Evolutionary conservation across 352 stramenopile genomes (phyloP), one percentile per base, ranked within the genome.

Genomic region (Phytophthora rubi): DNA sequence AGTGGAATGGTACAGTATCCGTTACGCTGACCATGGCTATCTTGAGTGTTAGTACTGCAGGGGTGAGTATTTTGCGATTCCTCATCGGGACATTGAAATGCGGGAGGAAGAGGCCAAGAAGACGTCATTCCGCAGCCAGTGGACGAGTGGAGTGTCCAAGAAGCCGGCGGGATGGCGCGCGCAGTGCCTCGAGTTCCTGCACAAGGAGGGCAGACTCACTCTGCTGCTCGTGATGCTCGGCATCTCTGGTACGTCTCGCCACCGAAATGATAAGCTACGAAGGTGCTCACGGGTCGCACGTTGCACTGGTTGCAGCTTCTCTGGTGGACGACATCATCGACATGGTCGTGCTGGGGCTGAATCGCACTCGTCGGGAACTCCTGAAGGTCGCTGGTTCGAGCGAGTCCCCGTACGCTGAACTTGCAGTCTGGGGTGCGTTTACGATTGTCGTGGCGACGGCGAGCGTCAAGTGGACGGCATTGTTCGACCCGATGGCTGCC

Each of bases 151-250:
- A 1, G 75, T 83, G 12, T 72, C 71, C 6, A 80, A 75, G 39
- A 74, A 78, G 56, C 64, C 72, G 21, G 56, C 59, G 21, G 53
- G 63, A 35, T 89, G 69, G 49, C 79, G 77, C 23, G 62, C 69
- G 6, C 55, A 48, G 1, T 80, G 77, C n/a, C 35, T 81, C 6
- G 69, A 81, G n/a, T 57, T 85, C 16, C 47, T 87, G 28, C 59
- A 70, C 6, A 90, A 89, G 65, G 79, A 90, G 59, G 82, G 80
- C 28, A 84, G 83, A 59, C 74, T 80, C 15, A 76, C 87, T 2
- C 16, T 88, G 37, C 60, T 92, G n/a, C 65, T 92, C 2, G 55
- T 89, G 6, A 45, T 65, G 12, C 81, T 92, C 18, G 82, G 82
- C 1, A 70, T 84, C 13, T 84, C 70, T 7, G 82, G 82, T 90